A percentile compares a stretch with the other conserved stretches of the same genome.
These are phyloP conservation scores for Nakaseomyces bracarensis DNA, from an alignment of 1,139 yeast genomes.

Conservation along the genomic window DNA sequence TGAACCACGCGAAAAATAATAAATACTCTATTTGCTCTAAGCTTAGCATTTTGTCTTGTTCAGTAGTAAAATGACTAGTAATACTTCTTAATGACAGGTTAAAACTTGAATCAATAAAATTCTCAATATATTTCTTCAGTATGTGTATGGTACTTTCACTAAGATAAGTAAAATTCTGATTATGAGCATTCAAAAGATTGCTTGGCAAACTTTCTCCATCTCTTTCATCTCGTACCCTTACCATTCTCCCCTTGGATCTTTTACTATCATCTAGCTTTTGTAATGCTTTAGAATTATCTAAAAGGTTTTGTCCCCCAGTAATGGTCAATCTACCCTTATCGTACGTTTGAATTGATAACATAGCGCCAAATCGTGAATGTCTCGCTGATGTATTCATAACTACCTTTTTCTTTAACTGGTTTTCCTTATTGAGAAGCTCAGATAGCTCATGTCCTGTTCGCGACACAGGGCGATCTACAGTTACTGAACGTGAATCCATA, in stretches of 20 bases:
- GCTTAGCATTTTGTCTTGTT: conserved; percentile 33
- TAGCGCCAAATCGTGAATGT: conserved; percentile 87
- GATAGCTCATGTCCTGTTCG: conserved; percentile 37
- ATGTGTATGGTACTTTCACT: conserved; percentile 32
- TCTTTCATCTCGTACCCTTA: conserved; percentile 41
- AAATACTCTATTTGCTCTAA: conserved; percentile 45
- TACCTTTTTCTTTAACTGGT: conserved; percentile 42
- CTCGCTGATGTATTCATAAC: conserved; percentile 54
- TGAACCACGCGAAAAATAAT: conserved; percentile 64
- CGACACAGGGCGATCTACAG: conserved; percentile 4
- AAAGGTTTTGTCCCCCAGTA: conserved; percentile 66
- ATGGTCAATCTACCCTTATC: conserved; percentile 55
- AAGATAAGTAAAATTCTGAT: conserved; percentile 30
- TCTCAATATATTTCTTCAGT: conserved; percentile 43
- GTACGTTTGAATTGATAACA: conserved; percentile 58
- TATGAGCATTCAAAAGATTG: conserved; percentile 25
- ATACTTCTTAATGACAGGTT: conserved; percentile 52
- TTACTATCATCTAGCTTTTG: conserved; percentile 58
- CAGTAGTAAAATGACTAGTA: conserved; percentile 42
- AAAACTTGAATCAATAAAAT: conserved; percentile 68
- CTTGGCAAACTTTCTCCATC: conserved; percentile 32
- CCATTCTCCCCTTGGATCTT: conserved; percentile 48
- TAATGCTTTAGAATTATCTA: conserved; percentile 42
- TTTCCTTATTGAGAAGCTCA: conserved; percentile 52
- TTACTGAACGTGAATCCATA: too few relatives aligned